These are phyloP conservation scores for Russula abietina DNA, from an alignment of 768 basidiomycete species.

Conservation along the genomic window DNA sequence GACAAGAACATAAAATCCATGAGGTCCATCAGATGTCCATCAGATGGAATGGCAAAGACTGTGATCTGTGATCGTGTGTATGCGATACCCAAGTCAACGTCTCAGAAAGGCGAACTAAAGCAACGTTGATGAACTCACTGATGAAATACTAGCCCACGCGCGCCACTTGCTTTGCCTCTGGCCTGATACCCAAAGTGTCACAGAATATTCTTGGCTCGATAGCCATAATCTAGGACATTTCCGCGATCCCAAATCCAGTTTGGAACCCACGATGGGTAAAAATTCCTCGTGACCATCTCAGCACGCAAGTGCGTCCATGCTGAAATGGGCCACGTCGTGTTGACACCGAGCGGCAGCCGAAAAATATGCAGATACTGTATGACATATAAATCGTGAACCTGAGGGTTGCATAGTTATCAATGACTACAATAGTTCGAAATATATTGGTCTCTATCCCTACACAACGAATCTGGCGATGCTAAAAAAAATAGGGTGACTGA, in stretches of 20 bases:
- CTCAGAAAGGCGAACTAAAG: not conserved
- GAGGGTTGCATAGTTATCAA: too few species aligned
- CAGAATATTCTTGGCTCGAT: conserved; percentile 59
- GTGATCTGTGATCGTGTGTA: conserved; percentile 96
- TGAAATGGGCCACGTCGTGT: too few species aligned
- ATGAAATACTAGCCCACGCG: conserved; percentile 88
- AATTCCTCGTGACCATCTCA: conserved; percentile 16
- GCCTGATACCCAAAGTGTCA: conserved; percentile 71
- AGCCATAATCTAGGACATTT: conserved; percentile 46
- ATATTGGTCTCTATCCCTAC: too few species aligned
- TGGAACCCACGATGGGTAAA: conserved; percentile 44
- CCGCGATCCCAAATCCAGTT: conserved; percentile 36
- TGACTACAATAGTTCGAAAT: too few species aligned
- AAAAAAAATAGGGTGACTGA: too few species aligned
- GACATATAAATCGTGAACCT: too few species aligned
- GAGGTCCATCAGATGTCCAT: too few species aligned
- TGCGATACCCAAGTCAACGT: conserved; percentile 62
- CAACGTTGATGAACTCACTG: conserved; percentile 43
- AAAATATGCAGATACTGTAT: too few species aligned
- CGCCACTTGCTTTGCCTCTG: conserved; percentile 74
- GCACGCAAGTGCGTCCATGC: too few species aligned
- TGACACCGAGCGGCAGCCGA: too few species aligned
- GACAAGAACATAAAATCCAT: conserved; percentile 92
- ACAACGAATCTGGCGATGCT: too few species aligned
- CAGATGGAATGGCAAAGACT: conserved; percentile 80